Base-by-base conservation (phyloP, 1,284 basidiomycete species). In the Puccinia hordei region DNA sequence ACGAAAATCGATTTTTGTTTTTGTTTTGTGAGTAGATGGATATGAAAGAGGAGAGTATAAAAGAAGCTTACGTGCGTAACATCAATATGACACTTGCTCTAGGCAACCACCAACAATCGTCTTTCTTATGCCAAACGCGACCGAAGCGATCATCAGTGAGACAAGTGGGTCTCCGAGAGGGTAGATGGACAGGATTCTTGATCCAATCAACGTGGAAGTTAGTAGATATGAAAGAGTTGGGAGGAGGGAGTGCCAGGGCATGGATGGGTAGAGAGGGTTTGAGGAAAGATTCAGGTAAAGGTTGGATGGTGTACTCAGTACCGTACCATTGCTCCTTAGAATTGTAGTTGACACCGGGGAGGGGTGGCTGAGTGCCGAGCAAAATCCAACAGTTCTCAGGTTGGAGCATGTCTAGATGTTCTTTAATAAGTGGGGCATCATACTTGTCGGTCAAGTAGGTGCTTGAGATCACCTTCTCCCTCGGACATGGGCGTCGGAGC, bases 21-120 rank as follows among this genome's bases (percentile, higher is more conserved):
- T 19, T 35, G 4, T n/a, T n/a, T n/a, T n/a, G n/a, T n/a, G n/a
- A n/a, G n/a, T 41, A 41, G 38, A 41, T 41, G n/a, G n/a, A 41
- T 41, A 41, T 41, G 38, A 44, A 27, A 41, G 35, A 38, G 38
- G 53, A 19, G 30, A 66, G 59, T 84, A 27, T 41, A 17, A 41
- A 46, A 44, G 15, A 35, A 68, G 84, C 85, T 66, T 83, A 92
- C 92, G 90, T 92, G 83, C 91, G 88, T 63, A 93, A 87, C 82
- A 92, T 90, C 73, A 94, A 87, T 79, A 90, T 86, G n/a, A 91
- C 88, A 81, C 89, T 88, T 1, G 93, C 93, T 84, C 93, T 93
- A 0, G 95, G 95, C 6, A 95, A 90, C 92, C 93, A 96, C 87
- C 95, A 98, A 81, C 89, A 90, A 86, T 98, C 95, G 85, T 98